Evolutionary conservation across 148 eudicot species (phyloP), one percentile per base, ranked within the genome.

Genomic region (Vaccinium vitisidaea): DNA sequence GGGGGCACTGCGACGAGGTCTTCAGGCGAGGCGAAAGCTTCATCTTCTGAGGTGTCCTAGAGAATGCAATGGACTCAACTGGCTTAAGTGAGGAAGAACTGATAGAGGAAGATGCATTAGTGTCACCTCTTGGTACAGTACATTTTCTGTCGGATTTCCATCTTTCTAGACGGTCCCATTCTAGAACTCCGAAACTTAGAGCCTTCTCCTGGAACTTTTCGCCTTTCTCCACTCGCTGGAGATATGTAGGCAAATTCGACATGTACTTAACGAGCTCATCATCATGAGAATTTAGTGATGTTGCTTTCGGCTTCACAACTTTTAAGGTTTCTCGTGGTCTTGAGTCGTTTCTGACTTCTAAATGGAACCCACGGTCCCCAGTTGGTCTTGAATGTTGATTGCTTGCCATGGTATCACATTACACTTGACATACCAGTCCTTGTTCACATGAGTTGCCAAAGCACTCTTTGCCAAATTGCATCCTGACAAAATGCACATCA

Each of bases 191-290:
- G 53, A 93, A 90, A 85, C 89, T 94, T 80, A 94, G 85, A 63
- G 91, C 90, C 43, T 88, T 94, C 61, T 85, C 98, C 77, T 89
- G 96, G 54, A 85, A 15, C 25, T 85, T 91, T 59, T 90, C 91
- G 80, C 89, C 92, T 77, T 86, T 93, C 78, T 89, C 89, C 67
- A 82, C 82, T 58, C 50, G 85, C 86, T 92, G 94, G 43, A 95
- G 98, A 92, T 88, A 95, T 70, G 90, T 90, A 30, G 98, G 98
- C 82, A 95, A 89, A 81, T 92, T 90, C 14, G 93, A 93, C 98
- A 95, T 94, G 89, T 94, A 90, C 91, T 84, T 94, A 67, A 94
- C 89, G 2, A 95, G 93, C 87, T 92, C 98, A 79, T 89, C 95
- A 53, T 93, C 93, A 81, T 89, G 88, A 43, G 82, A 88, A 84